Evolutionary conservation across 768 basidiomycete genomes (phyloP).

Genomic region (Pulveroboletus sp.): DNA sequence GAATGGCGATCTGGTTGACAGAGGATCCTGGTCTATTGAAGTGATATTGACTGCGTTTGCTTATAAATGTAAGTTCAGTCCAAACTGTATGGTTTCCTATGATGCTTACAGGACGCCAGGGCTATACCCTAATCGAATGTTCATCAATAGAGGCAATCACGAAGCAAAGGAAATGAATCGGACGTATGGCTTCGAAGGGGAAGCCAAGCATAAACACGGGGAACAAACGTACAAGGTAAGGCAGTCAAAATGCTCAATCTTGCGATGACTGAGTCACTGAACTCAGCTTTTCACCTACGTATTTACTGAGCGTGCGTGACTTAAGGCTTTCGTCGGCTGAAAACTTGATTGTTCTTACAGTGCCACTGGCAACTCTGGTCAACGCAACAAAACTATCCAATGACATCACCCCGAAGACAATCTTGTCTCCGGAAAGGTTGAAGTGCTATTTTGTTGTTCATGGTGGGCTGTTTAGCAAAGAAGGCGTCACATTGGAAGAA

Average conservation of each 20-base stretch:
- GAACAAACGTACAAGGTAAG: slow-evolving; percentile 89
- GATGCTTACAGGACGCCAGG: slow-evolving; percentile 44
- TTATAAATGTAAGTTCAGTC: slow-evolving; percentile 73
- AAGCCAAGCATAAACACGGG: slow-evolving; percentile 95
- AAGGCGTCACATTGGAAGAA: slow-evolving; percentile 92
- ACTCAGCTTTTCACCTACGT: slow-evolving; percentile 85
- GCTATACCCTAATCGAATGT: slow-evolving; percentile 89
- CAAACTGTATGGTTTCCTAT: not conserved
- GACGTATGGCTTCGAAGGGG: slow-evolving; percentile 92
- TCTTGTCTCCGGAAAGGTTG: slow-evolving; percentile 76
- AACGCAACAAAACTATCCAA: slow-evolving; percentile 62
- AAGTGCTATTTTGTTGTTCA: slow-evolving; percentile 96
- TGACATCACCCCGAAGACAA: slow-evolving; percentile 42
- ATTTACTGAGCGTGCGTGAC: slow-evolving; percentile 76
- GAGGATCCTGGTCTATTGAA: slow-evolving; percentile 94
- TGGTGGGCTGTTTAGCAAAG: slow-evolving; percentile 94
- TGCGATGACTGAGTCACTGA: slow-evolving; percentile 5
- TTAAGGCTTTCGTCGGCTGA: not conserved
- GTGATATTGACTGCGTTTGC: slow-evolving; percentile 92
- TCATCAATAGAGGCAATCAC: slow-evolving; percentile 95
- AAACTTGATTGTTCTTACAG: slow-evolving; percentile 39
- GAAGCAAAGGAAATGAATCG: slow-evolving; percentile 98
- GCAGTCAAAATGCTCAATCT: not conserved
- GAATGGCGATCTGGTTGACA: slow-evolving; percentile 96
- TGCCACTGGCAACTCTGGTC: slow-evolving; percentile 88